Evolutionary conservation across 192 early-diverging fungal species (phyloP).

Genomic region (Dissophora globulifera): DNA sequence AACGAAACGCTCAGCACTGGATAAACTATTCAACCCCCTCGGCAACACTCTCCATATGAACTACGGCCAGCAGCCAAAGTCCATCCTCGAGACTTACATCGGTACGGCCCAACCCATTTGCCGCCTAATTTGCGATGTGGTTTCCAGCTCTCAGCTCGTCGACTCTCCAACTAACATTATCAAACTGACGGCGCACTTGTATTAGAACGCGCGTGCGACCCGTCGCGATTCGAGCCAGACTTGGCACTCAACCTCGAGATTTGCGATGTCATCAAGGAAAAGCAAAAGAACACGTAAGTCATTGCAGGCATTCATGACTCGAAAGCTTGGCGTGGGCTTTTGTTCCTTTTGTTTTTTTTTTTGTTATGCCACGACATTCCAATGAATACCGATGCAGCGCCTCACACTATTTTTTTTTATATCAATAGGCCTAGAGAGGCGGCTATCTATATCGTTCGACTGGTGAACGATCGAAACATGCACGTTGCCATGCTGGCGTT

Average conservation of each 20-base stretch:
- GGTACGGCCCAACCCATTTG: no score
- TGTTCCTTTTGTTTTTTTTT: neutral
- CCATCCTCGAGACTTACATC: constrained; percentile 45
- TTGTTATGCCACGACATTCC: no score
- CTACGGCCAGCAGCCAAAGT: constrained; percentile 52
- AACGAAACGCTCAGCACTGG: no score
- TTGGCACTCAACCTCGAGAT: constrained; percentile 93
- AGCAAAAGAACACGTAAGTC: constrained; percentile 83
- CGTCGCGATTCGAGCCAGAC: constrained; percentile 79
- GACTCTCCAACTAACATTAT: neutral
- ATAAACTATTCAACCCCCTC: no score
- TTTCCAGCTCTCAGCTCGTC: neutral
- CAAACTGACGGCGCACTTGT: neutral
- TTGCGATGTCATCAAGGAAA: constrained; percentile 93
- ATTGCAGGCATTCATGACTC: neutral
- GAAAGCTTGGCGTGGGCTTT: neutral
- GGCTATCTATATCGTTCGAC: constrained; percentile 73
- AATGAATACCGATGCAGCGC: no score
- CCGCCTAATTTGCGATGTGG: no score
- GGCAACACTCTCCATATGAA: constrained; percentile 17
- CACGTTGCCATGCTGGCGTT: constrained; percentile 73
- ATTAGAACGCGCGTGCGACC: constrained; percentile 83
- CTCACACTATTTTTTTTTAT: neutral
- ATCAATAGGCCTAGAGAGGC: constrained; percentile 76
- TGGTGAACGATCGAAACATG: constrained; percentile 71